Evolutionary conservation across 257 asterid species (phyloP), one percentile per base, ranked within the genome.

Genomic region (Ilex asprella): DNA sequence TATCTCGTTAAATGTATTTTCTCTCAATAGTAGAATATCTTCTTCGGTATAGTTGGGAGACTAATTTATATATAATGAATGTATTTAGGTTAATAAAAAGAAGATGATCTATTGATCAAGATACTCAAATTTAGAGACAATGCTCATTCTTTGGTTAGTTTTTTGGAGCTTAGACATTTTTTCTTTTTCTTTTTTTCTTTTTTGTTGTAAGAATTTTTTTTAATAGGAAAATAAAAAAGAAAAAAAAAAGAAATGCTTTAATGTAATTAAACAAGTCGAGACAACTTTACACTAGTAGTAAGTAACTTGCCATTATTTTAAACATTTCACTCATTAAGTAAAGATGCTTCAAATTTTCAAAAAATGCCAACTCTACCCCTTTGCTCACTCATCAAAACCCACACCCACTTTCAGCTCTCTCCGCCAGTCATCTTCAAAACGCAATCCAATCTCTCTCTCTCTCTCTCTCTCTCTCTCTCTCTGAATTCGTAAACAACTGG

Each of bases 351-450:
- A 5, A 8, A 59, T 21, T 41, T 60, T 9, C 12, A 41, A 59
- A 4, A 21, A 11, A 76, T 62, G 74, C 68, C 89, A 67, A 35
- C 41, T 70, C 0, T 35, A 65, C 78, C 95, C 27, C 95, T 63
- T 27, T 2, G 31, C 61, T 69, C 84, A 73, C 85, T 79, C 81
- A 81, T 91, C 85, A 91, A 88, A 86, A 79, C 27, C 84, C 81
- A 90, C 54, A 68, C 65, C 88, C 78, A 57, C 82, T 73, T 77
- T 77, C 84, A 75, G 78, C 84, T 73, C 68, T 81, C 79, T 58
- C 67, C 56, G 73, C 75, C 69, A 68, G 68, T 65, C 73, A 78
- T 68, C 76, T 57, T 46, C 76, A 65, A 67, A 69, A 72, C 66
- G 55, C 54, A 57, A 70, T 55, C 70, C 60, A 56, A 39, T 7